Conservation (phyloP, 331 rosid genomes). For the Acacia concinna region DNA sequence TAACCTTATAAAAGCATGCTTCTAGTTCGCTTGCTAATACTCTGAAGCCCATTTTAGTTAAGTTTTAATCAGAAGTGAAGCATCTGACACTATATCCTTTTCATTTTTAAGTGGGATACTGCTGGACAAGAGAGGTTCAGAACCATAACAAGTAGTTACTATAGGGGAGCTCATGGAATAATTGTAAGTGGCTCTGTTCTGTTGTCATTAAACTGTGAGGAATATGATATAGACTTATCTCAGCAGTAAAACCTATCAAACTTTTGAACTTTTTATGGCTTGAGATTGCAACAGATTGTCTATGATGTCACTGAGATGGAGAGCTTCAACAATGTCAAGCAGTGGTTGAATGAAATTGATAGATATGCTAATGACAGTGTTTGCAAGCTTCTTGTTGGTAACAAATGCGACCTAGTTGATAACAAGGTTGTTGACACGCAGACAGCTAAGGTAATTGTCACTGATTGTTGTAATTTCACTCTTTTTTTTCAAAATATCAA, state of each 20-base stretch:
- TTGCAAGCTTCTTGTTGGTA: constrained; percentile 94
- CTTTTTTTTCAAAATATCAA: not conserved
- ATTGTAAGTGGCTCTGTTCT: constrained; percentile 54
- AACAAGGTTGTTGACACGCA: constrained; percentile 87
- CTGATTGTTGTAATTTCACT: not conserved
- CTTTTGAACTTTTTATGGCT: not conserved
- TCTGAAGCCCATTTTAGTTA: not conserved
- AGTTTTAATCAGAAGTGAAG: not conserved
- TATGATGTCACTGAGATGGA: constrained; percentile 96
- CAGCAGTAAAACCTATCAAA: not conserved
- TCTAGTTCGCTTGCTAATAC: not conserved
- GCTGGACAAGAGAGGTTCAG: constrained; percentile 99
- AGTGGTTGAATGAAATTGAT: constrained; percentile 93
- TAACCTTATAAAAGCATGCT: not conserved
- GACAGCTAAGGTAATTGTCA: constrained; percentile 67
- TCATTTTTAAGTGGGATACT: constrained; percentile 77
- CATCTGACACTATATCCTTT: constrained; percentile 5
- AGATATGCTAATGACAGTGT: constrained; percentile 91
- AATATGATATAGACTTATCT: not conserved
- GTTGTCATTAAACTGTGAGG: not conserved
- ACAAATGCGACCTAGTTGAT: constrained; percentile 82
- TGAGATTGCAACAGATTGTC: constrained; percentile 68
- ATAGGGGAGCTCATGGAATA: constrained; percentile 98
- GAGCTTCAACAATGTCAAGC: constrained; percentile 96
- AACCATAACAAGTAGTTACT: constrained; percentile 97